A percentile compares a stretch with the other conserved stretches of the same genome.
Evolutionary conservation across 352 stramenopile genomes (phyloP).

Genomic region (Globisporangium spinosum): DNA sequence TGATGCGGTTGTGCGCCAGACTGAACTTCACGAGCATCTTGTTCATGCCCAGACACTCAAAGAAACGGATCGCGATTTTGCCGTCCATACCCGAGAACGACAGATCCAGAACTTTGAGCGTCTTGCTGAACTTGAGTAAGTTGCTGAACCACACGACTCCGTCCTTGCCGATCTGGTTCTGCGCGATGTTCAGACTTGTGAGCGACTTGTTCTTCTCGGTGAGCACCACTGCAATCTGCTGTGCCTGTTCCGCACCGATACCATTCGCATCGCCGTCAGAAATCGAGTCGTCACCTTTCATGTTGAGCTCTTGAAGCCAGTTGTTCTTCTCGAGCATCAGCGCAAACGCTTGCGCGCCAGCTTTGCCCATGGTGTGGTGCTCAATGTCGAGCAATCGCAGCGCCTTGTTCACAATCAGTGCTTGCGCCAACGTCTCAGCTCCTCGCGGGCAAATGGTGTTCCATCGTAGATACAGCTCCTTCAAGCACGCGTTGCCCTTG

Average conservation of each 20-base stretch:
- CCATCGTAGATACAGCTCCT: constrained; percentile 71
- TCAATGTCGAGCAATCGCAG: constrained; percentile 66
- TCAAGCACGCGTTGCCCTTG: constrained; percentile 44
- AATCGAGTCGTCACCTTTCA: constrained; percentile 59
- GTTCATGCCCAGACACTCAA: constrained; percentile 66
- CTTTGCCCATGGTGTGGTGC: constrained; percentile 61
- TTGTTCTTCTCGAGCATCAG: constrained; percentile 58
- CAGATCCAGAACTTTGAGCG: constrained; percentile 56
- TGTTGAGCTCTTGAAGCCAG: constrained; percentile 51
- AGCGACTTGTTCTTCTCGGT: constrained; percentile 47
- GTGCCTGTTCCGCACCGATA: constrained; percentile 47
- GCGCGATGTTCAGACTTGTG: constrained; percentile 43
- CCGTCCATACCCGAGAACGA: constrained; percentile 53
- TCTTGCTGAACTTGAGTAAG: constrained; percentile 47
- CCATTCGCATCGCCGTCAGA: constrained; percentile 38
- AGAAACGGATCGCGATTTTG: constrained; percentile 57
- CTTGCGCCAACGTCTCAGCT: constrained; percentile 51
- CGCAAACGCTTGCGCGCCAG: constrained; percentile 53
- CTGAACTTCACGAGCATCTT: constrained; percentile 42
- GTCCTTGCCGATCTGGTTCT: constrained; percentile 60
- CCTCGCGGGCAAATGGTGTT: constrained; percentile 56
- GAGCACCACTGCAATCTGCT: constrained; percentile 41
- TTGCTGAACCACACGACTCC: constrained; percentile 51
- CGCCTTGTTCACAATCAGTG: constrained; percentile 53
- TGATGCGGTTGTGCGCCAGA: constrained; percentile 65